Evolutionary conservation across 805 yeast genomes (phyloP), one percentile per base, ranked within the genome.

Genomic region (Cyberlindnera mycetangii): DNA sequence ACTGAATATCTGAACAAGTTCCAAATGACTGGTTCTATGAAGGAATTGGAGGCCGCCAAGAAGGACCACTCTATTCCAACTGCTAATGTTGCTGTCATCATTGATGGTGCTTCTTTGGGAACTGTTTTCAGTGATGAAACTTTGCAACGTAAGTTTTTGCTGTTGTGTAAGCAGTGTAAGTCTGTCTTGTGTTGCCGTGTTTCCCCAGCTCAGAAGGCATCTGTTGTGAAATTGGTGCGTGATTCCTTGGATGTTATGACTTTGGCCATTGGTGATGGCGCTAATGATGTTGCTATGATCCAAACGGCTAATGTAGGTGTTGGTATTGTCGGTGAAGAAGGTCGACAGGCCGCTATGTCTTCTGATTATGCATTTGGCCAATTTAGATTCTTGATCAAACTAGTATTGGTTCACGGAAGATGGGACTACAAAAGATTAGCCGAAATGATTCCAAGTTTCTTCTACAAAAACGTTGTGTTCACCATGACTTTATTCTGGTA

Each of bases 271-370:
- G 95, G 95, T 54, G 95, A 86, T 66, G 95, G 95, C 44, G 81
- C 93, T 17, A 86, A 86, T 61, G 95, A 86, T 67, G 95, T 86
- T 50, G 90, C 95, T 11, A 86, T 86, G 95, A 86, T 86, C 53
- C 95, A 86, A 64, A 81, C 89, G 22, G 93, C 95, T 1, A 83
- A 86, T 65, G 83, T 86, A 37, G 95, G 95, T 58, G 85, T 86
- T 44, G 95, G 95, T 68, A 86, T 86, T 60, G 90, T 90, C 3
- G 95, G 95, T 67, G 93, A 86, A 69, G 95, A 86, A 70, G 95
- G 95, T 59, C 71, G 93, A 49, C 93, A 85, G 65, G 93, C 93
- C 16, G 93, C 78, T 5, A 86, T 86, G 95, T 82, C 89, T 20
- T 82, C 92, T 1, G 95, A 86, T 68, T 86, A 84, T 65, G 95